Conservation (phyloP, 352 stramenopile genomes). For the Globisporangium carolinianum region DNA sequence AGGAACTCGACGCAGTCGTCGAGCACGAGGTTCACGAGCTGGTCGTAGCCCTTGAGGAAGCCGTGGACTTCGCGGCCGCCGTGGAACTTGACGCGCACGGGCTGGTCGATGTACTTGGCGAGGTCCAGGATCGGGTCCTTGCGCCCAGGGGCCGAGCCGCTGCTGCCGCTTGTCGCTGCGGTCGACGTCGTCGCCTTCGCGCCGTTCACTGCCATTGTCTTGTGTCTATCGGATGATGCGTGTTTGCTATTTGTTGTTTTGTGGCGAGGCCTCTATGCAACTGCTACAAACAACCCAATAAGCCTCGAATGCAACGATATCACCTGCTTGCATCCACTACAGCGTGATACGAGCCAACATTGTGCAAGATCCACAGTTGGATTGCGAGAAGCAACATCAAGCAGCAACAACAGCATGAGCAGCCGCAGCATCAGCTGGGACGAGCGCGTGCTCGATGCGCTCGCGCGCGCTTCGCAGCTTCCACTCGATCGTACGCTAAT, state of each 20-base stretch:
- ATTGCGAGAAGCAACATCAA: no score
- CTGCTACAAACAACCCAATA: no score
- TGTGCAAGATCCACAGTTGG: no score
- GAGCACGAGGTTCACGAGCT: constrained; percentile 96
- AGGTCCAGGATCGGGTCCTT: constrained; percentile 92
- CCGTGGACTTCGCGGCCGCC: constrained; percentile 90
- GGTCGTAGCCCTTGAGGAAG: constrained; percentile 94
- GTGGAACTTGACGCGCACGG: constrained; percentile 93
- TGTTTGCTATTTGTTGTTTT: no score
- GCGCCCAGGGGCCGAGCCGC: constrained; percentile 17
- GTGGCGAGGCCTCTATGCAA: no score
- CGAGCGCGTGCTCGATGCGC: constrained; percentile 51
- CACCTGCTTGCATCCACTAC: neutral
- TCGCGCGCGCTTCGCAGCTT: constrained; percentile 26
- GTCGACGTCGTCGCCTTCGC: constrained; percentile 10
- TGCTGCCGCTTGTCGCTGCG: constrained; percentile 15
- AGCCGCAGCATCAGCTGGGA: constrained; percentile 38
- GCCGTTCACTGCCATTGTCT: constrained; percentile 58
- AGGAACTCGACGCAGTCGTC: constrained; percentile 95
- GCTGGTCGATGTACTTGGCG: constrained; percentile 92
- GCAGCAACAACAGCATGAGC: constrained; percentile 18
- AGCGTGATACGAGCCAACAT: no score
- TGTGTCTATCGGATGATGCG: no score
- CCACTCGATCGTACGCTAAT: constrained; percentile 31
- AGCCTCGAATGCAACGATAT: no score